Percentiles rank a stretch among this genome's conserved stretches.
phyloP scores from a whole-genome alignment of 2,329 filamentous ascomycete genomes.

The Tolypocladium tropicale region DNA sequence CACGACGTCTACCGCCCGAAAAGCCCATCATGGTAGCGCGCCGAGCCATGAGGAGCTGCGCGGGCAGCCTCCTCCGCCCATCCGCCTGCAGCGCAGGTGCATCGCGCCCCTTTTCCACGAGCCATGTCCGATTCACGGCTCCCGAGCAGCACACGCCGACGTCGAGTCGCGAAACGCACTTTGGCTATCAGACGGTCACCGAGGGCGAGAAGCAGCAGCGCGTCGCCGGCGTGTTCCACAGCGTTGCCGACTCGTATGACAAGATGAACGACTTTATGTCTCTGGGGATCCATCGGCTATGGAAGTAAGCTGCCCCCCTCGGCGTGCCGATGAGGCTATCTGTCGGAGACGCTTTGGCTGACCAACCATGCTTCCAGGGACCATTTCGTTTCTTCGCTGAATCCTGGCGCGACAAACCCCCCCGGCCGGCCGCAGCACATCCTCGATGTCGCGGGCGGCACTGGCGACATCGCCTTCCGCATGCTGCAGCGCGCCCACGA shows the following conservation, averaged over 20 bases:
- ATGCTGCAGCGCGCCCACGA: conserved; percentile 84
- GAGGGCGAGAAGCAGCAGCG: conserved; percentile 62
- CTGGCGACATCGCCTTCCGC: conserved; percentile 95
- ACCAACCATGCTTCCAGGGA: conserved; percentile 38
- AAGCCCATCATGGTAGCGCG: conserved; percentile 15
- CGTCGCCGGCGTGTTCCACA: conserved; percentile 88
- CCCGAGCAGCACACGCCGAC: conserved; percentile 13
- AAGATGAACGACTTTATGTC: conserved; percentile 99
- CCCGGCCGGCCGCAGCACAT: conserved; percentile 51
- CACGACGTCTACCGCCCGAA: background rate
- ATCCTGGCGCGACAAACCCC: conserved; percentile 57
- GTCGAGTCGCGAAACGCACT: conserved; percentile 63
- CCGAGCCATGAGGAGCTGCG: conserved; percentile 17
- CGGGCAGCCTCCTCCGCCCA: conserved; percentile 11
- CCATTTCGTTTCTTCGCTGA: conserved; percentile 84
- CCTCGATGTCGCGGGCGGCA: conserved; percentile 93
- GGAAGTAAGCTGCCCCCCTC: conserved; percentile 49
- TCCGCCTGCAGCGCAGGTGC: conserved; percentile 6
- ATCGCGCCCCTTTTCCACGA: conserved; percentile 17
- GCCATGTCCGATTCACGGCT: conserved; percentile 12
- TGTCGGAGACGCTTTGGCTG: background rate
- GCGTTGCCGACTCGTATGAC: conserved; percentile 89
- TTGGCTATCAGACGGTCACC: conserved; percentile 78
- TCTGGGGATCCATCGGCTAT: conserved; percentile 87
- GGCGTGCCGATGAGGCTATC: background rate